phyloP scores from a whole-genome alignment of 1,284 basidiomycete species.

The Volvariella volvacea region DNA sequence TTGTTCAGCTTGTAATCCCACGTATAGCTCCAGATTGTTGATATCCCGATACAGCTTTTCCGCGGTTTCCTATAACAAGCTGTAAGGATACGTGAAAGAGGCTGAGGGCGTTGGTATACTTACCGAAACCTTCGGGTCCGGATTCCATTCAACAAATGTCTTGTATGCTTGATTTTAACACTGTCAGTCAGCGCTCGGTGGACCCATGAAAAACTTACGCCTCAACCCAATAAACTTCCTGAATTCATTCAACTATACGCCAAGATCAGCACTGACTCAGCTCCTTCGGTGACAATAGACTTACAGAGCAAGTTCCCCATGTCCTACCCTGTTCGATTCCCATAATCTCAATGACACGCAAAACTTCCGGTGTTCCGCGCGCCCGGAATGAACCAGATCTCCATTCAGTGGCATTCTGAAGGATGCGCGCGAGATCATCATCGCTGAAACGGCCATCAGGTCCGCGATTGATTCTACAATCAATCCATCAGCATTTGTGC shows the following conservation, averaged over 20 bases:
- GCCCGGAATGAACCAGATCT: conserved; percentile 71
- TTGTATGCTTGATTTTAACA: conserved; percentile 42
- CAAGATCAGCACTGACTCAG: background rate
- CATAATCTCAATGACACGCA: conserved; percentile 69
- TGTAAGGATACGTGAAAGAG: background rate
- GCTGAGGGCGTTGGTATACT: conserved; percentile 14
- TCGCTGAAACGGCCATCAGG: conserved; percentile 60
- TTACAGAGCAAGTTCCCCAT: conserved; percentile 73
- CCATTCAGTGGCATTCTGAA: conserved; percentile 61
- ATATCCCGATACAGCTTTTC: conserved; percentile 67
- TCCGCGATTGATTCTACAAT: conserved; percentile 42
- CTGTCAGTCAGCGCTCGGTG: background rate
- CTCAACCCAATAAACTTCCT: conserved; percentile 40
- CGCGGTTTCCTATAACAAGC: conserved; percentile 45
- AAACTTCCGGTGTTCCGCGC: conserved; percentile 61
- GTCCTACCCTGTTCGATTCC: conserved; percentile 62
- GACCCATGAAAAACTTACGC: conserved; percentile 20
- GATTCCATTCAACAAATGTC: conserved; percentile 76
- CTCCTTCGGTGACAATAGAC: conserved; percentile 13
- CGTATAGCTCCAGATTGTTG: conserved; percentile 72
- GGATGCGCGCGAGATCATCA: conserved; percentile 55
- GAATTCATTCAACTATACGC: conserved; percentile 41
- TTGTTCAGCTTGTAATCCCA: conserved; percentile 75
- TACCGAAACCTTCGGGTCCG: conserved; percentile 55
- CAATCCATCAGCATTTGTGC: conserved; percentile 3